phyloP scores from a whole-genome alignment of 257 asterid species.

The Solanum clarkiae region DNA sequence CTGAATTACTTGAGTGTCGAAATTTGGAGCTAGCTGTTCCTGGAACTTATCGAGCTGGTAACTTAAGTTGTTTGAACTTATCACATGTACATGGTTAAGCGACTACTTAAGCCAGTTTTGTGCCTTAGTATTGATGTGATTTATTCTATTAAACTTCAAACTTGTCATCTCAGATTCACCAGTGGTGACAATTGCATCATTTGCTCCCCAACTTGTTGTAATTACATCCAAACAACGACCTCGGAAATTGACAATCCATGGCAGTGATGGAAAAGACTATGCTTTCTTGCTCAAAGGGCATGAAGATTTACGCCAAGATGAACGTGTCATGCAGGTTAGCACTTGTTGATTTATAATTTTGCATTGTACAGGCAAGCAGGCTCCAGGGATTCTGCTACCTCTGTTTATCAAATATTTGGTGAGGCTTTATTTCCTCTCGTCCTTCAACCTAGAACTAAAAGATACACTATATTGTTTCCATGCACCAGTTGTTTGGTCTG shows the following conservation, averaged over 20 bases:
- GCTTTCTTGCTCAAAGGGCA: constrained; percentile 96
- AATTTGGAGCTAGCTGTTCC: constrained; percentile 93
- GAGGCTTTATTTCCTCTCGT: neutral
- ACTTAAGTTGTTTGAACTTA: neutral
- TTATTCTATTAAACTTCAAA: neutral
- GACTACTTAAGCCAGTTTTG: neutral
- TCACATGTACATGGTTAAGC: neutral
- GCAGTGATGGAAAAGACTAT: constrained; percentile 94
- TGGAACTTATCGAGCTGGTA: constrained; percentile 96
- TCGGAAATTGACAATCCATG: constrained; percentile 87
- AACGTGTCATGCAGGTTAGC: constrained; percentile 98
- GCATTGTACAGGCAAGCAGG: neutral
- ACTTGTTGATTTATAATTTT: neutral
- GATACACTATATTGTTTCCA: neutral
- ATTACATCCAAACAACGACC: constrained; percentile 98
- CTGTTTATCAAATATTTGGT: neutral
- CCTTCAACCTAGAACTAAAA: neutral
- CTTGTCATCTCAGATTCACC: constrained; percentile 51
- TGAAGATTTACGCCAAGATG: constrained; percentile 99
- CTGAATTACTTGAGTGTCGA: constrained; percentile 83
- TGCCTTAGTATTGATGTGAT: neutral
- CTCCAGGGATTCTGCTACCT: neutral
- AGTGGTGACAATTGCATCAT: constrained; percentile 87
- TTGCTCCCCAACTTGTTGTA: constrained; percentile 94
- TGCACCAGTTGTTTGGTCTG: constrained; percentile 80